phyloP scores from a whole-genome alignment of 495 filamentous ascomycete species.

The Talaromyces liani region DNA sequence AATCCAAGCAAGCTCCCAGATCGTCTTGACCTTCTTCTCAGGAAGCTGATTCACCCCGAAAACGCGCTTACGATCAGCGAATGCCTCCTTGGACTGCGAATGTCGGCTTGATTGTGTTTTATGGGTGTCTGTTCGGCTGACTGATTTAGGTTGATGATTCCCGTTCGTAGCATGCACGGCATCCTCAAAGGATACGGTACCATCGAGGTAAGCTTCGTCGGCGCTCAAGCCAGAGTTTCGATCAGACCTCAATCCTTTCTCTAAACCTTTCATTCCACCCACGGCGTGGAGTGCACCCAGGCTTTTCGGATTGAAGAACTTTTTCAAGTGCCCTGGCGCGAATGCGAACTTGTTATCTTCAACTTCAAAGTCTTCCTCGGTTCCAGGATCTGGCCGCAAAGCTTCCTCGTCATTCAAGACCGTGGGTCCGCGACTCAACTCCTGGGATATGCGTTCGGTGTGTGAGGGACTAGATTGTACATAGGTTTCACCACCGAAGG shows the following conservation, averaged over 20 bases:
- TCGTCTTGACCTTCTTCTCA: conserved; percentile 61
- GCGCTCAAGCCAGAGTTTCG: conserved; percentile 59
- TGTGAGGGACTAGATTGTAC: conserved; percentile 21
- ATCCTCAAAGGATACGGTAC: conserved; percentile 65
- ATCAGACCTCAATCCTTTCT: conserved; percentile 69
- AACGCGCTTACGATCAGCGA: conserved; percentile 57
- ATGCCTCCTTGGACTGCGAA: conserved; percentile 29
- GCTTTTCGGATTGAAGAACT: conserved; percentile 76
- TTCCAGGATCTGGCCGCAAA: conserved; percentile 60
- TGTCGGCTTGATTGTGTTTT: conserved; percentile 16
- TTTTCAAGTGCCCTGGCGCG: conserved; percentile 71
- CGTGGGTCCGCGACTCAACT: conserved; percentile 25
- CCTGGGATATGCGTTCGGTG: conserved; percentile 23
- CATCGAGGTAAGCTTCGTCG: conserved; percentile 61
- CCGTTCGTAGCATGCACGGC: conserved; percentile 27
- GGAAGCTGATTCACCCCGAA: conserved; percentile 66
- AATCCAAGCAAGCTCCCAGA: conserved; percentile 71
- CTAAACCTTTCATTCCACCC: conserved; percentile 68
- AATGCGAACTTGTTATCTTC: conserved; percentile 77
- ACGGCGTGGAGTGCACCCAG: conserved; percentile 69
- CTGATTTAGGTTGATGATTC: conserved; percentile 22
- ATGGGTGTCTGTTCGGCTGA: conserved; percentile 20
- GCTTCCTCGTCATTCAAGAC: conserved; percentile 51
- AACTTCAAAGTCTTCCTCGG: conserved; percentile 64
- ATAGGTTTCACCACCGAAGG: conserved; percentile 45